phyloP scores from a whole-genome alignment of 106 monocot genomes.

The Chionographis japonica region DNA sequence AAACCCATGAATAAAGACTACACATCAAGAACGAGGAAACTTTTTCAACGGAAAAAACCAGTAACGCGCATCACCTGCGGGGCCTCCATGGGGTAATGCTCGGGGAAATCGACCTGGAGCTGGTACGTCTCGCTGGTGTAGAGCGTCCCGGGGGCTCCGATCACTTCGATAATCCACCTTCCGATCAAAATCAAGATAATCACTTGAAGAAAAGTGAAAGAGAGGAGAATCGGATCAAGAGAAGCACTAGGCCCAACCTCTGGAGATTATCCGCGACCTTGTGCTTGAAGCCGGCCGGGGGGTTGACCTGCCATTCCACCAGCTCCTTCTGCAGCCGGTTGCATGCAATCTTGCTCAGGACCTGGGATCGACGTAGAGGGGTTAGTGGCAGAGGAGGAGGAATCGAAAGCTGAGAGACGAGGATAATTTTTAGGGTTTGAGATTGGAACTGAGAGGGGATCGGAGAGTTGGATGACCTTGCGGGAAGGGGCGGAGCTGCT shows the following conservation, averaged over 20 bases:
- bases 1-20: neutral
- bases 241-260: conserved; percentile 29
- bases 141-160: conserved; percentile 40
- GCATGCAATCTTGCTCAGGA: conserved; percentile 74
- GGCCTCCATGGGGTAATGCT: conserved; percentile 44
- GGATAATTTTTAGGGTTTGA: neutral
- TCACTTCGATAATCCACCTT: conserved; percentile 48
- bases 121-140: conserved; percentile 39
- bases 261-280: conserved; percentile 63
- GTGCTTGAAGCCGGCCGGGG: conserved; percentile 72
- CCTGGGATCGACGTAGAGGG: conserved; percentile 23
- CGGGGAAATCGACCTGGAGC: conserved; percentile 54
- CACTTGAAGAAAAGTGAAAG: neutral
- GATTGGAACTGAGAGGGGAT: neutral
- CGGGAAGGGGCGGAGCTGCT: conserved; percentile 46
- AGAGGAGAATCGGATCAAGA: neutral
- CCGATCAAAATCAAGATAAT: neutral
- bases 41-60: too few relatives aligned
- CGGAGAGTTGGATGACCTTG: conserved; percentile 15
- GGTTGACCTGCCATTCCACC: conserved; percentile 73
- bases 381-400: neutral
- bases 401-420: neutral
- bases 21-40: too few relatives aligned
- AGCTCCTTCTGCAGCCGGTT: conserved; percentile 80
- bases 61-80: conserved; percentile 23